Conservation (phyloP, 345 rosid genomes). For the Trapa incisa region DNA sequence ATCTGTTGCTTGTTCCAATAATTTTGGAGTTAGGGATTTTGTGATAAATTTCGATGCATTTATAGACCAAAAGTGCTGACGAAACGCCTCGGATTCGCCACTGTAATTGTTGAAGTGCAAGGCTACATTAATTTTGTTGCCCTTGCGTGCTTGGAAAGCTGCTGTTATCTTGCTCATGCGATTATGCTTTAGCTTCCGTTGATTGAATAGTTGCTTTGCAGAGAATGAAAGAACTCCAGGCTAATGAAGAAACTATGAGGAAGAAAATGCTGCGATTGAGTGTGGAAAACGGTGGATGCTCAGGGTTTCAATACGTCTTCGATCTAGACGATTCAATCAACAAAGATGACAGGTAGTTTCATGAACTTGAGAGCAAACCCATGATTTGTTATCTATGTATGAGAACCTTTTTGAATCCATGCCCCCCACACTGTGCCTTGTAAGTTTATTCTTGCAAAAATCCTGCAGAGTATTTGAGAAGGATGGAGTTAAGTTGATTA, state of each 20-base stretch:
- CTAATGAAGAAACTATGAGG: constrained; percentile 30
- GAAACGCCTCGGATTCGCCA: not conserved
- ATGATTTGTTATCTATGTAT: not conserved
- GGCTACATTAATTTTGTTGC: not conserved
- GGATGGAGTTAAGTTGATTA: constrained; percentile 60
- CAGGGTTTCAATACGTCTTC: constrained; percentile 86
- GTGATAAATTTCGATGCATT: too few species aligned
- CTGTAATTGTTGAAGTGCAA: not conserved
- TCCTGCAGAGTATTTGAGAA: constrained; percentile 52
- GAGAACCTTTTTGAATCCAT: not conserved
- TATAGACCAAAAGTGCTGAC: not conserved
- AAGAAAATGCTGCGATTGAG: constrained; percentile 72
- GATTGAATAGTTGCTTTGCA: constrained; percentile 18
- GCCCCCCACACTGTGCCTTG: not conserved
- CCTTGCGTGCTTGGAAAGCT: not conserved
- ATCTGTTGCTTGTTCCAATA: too few species aligned
- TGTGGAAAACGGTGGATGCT: constrained; percentile 94
- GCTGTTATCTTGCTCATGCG: not conserved
- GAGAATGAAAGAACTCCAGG: constrained; percentile 79
- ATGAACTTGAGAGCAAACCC: not conserved
- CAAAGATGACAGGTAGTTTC: constrained; percentile 62
- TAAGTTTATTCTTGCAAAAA: not conserved
- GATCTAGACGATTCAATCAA: constrained; percentile 56
- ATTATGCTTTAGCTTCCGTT: not conserved
- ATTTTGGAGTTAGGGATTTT: too few species aligned